Evolutionary conservation across 441 rosid genomes (phyloP).

Genomic region (Isatis lusitanica): DNA sequence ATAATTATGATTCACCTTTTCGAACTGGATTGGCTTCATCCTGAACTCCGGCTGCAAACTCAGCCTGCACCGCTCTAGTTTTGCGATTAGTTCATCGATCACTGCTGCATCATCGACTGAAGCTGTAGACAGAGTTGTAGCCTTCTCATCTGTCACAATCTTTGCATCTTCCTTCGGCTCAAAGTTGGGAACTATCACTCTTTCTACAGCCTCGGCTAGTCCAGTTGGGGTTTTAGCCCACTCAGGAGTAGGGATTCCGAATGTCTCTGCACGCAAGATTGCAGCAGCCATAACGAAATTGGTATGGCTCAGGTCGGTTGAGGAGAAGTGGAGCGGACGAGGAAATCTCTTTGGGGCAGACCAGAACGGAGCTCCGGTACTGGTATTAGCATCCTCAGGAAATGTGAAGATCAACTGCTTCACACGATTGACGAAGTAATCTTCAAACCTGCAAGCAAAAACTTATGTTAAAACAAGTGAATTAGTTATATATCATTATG

Average conservation of each 20-base stretch:
- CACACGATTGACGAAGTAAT: constrained; percentile 81
- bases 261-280: constrained; percentile 83
- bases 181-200: constrained; percentile 82
- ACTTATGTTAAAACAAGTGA: not conserved
- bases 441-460: constrained; percentile 71
- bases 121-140: constrained; percentile 61
- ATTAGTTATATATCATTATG: not conserved
- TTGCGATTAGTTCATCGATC: constrained; percentile 59
- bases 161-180: constrained; percentile 78
- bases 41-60: constrained; percentile 63
- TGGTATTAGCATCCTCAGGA: constrained; percentile 93
- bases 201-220: constrained; percentile 68
- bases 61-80: constrained; percentile 57
- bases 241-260: constrained; percentile 82
- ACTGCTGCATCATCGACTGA: constrained; percentile 84
- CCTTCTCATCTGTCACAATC: constrained; percentile 95
- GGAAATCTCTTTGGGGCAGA: constrained; percentile 99
- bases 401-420: constrained; percentile 86
- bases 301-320: constrained; percentile 70
- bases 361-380: constrained; percentile 94
- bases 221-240: constrained; percentile 65
- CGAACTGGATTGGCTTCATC: constrained; percentile 95
- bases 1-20: constrained; percentile 61
- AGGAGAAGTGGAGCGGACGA: constrained; percentile 70
- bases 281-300: constrained; percentile 79